These are phyloP conservation scores for Solanum arcanum DNA, from an alignment of 257 asterid species.

Conservation along the genomic window DNA sequence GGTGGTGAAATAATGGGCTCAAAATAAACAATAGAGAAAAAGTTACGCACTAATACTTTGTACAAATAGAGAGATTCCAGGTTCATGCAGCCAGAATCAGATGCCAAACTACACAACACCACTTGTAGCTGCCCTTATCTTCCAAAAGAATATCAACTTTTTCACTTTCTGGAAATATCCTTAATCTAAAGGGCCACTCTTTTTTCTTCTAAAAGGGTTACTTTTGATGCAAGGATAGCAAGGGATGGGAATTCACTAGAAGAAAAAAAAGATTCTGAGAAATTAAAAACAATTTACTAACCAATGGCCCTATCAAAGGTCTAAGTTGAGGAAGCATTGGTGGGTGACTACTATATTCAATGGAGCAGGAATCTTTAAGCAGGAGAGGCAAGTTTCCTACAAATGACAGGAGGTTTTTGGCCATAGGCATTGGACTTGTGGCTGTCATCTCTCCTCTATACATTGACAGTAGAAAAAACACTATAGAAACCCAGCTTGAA, in stretches of 20 bases:
- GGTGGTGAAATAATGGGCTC: not conserved
- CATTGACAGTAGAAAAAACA: constrained; percentile 19
- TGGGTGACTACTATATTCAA: not conserved
- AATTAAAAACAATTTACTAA: not conserved
- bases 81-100: constrained; percentile 32
- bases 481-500: constrained; percentile 22
- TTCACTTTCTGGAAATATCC: not conserved
- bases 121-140: constrained; percentile 4
- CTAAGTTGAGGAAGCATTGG: not conserved
- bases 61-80: not conserved
- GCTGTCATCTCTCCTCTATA: constrained; percentile 48
- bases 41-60: not conserved
- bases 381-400: constrained; percentile 17
- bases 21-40: not conserved
- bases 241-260: not conserved
- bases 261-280: not conserved
- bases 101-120: constrained; percentile 27
- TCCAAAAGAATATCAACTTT: not conserved
- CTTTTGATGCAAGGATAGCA: not conserved
- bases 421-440: constrained; percentile 30
- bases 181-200: not conserved
- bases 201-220: not conserved
- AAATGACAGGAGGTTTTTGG: constrained; percentile 34
- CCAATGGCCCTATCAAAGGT: not conserved
- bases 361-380: constrained; percentile 21